phyloP scores from a whole-genome alignment of 495 filamentous ascomycete species.

The Glonium stellatum region DNA sequence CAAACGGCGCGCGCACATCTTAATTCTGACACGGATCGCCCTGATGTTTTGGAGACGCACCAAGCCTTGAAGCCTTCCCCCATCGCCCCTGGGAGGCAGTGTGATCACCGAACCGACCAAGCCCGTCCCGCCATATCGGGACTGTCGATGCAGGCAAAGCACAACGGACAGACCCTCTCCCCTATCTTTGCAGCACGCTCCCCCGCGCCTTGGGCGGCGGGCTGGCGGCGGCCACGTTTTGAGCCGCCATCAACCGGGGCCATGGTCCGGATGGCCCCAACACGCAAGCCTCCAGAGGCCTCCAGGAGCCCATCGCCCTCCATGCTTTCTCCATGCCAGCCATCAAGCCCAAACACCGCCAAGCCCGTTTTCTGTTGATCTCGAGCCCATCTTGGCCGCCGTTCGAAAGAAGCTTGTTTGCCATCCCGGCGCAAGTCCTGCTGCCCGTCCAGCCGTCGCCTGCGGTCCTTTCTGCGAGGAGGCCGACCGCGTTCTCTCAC shows the following conservation, averaged over 20 bases:
- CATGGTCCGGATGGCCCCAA: conserved; percentile 8
- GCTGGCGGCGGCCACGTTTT: conserved; percentile 28
- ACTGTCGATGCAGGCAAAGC: conserved; percentile 10
- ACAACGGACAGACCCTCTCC: conserved; percentile 6
- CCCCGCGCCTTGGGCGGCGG: conserved; percentile 12
- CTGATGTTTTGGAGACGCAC: conserved; percentile 16
- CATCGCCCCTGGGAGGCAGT: conserved; percentile 15
- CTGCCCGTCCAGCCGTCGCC: no score
- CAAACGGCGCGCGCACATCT: conserved; percentile 19
- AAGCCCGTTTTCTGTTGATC: conserved; percentile 2
- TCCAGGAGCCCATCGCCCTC: not conserved
- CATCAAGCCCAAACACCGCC: conserved; percentile 1
- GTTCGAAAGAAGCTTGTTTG: conserved; percentile 1
- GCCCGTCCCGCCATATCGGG: conserved; percentile 28
- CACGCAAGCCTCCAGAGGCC: conserved; percentile 7
- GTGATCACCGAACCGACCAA: conserved; percentile 9
- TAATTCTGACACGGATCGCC: conserved; percentile 27
- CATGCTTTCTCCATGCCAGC: not conserved
- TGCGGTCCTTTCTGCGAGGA: not conserved
- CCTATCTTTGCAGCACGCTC: not conserved
- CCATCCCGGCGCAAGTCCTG: not conserved
- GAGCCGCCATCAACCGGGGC: conserved; percentile 25
- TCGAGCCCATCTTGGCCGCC: not conserved
- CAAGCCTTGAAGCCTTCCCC: conserved; percentile 16
- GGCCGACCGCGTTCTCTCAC: not conserved